phyloP scores from a whole-genome alignment of 1,139 yeast genomes.

The Saccharomyces hybrid region DNA sequence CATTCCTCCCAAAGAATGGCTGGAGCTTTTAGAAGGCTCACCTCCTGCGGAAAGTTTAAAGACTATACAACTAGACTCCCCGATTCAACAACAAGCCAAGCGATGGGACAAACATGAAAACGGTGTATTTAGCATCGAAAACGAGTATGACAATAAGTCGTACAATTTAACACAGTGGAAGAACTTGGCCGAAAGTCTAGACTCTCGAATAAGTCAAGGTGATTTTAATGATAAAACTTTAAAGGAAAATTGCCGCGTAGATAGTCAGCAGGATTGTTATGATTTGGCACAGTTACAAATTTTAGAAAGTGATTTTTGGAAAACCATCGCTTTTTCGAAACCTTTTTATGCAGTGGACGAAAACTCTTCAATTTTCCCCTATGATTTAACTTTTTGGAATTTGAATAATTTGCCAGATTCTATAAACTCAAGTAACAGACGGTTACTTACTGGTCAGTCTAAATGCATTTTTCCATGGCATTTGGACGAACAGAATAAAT shows the following conservation, averaged over 20 bases:
- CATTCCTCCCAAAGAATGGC: slow-evolving; percentile 71
- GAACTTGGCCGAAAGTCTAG: background rate
- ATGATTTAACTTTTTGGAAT: background rate
- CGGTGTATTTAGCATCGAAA: background rate
- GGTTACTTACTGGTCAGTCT: slow-evolving; percentile 83
- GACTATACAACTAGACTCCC: slow-evolving; percentile 46
- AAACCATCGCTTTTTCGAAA: background rate
- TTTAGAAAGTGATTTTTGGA: background rate
- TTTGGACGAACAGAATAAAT: slow-evolving; percentile 75
- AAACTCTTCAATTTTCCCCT: background rate
- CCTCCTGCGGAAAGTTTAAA: slow-evolving; percentile 21
- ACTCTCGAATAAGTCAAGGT: background rate
- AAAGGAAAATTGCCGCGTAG: background rate
- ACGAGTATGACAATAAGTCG: background rate
- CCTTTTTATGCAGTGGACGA: slow-evolving; percentile 48
- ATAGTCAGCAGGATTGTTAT: background rate
- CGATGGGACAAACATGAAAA: slow-evolving; percentile 45
- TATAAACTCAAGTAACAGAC: slow-evolving; percentile 20
- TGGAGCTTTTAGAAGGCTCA: slow-evolving; percentile 17
- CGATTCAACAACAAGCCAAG: slow-evolving; percentile 66
- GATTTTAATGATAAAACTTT: background rate
- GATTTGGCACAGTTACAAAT: background rate
- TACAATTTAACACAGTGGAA: background rate
- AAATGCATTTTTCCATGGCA: slow-evolving; percentile 87
- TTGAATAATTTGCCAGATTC: background rate